Evolutionary conservation across 441 rosid species (phyloP).

Genomic region (Adansonia rubrostipa): DNA sequence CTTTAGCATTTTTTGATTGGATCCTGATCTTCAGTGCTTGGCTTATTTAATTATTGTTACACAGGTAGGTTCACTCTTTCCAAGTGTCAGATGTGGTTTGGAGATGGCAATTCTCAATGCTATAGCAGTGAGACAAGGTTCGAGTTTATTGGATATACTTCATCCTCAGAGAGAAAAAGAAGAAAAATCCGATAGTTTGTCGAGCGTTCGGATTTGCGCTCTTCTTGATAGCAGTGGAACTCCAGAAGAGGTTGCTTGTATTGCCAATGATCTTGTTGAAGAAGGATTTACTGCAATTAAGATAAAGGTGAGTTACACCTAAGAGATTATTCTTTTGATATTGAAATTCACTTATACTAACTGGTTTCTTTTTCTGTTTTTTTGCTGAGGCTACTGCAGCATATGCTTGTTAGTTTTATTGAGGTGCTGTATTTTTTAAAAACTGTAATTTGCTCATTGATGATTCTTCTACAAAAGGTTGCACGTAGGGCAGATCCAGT

Average conservation of each 20-base stretch:
- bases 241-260: constrained; percentile 70
- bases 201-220: constrained; percentile 74
- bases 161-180: constrained; percentile 42
- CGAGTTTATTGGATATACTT: constrained; percentile 58
- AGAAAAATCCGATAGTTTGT: constrained; percentile 46
- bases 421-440: constrained; percentile 27
- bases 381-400: constrained; percentile 13
- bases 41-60: constrained; percentile 28
- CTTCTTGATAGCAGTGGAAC: constrained; percentile 81
- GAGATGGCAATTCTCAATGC: constrained; percentile 94
- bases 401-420: background rate
- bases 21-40: constrained; percentile 19
- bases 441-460: constrained; percentile 4
- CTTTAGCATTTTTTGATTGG: background rate
- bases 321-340: constrained; percentile 17
- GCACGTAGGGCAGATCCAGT: constrained; percentile 73
- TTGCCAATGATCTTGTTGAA: constrained; percentile 69
- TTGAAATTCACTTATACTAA: constrained; percentile 23
- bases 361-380: constrained; percentile 21
- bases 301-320: constrained; percentile 68
- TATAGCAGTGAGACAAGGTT: constrained; percentile 63
- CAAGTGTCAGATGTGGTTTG: constrained; percentile 94
- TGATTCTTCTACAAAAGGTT: constrained; percentile 57
- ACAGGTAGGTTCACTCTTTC: constrained; percentile 79
- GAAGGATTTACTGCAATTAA: constrained; percentile 89